A percentile compares a stretch with the other conserved stretches of the same genome.
Conservation (phyloP, 495 filamentous ascomycete genomes). For the Hyaloscypha bicolor region DNA sequence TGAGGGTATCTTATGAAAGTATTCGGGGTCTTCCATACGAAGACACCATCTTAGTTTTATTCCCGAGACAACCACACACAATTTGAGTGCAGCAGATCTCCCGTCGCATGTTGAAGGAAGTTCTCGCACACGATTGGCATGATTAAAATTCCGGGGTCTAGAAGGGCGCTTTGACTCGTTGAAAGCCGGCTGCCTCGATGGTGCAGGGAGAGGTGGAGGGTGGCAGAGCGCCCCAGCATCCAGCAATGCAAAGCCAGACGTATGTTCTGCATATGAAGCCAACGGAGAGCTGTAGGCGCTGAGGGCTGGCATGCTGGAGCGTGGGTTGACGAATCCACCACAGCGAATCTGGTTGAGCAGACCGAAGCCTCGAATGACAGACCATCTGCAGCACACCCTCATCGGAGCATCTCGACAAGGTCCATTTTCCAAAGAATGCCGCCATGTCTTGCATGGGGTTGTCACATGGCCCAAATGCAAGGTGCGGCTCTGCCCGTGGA, state of each 20-base stretch:
- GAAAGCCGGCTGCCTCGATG: background rate
- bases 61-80: slow-evolving; percentile 1
- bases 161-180: background rate
- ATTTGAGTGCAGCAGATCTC: background rate
- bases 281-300: slow-evolving; percentile 9
- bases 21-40: background rate
- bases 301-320: background rate
- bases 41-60: background rate
- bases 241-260: slow-evolving; percentile 8
- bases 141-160: background rate
- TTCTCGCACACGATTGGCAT: background rate
- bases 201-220: background rate
- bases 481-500: slow-evolving; percentile 25
- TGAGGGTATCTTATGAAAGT: background rate
- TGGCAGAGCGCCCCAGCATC: background rate
- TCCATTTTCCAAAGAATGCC: slow-evolving; percentile 2
- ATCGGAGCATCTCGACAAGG: slow-evolving; percentile 4
- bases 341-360: background rate
- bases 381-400: too few species aligned
- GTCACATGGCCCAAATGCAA: slow-evolving; percentile 25
- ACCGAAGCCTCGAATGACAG: background rate
- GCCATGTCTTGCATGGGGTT: slow-evolving; percentile 1
- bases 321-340: background rate
- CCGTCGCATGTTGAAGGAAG: background rate
- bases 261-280: slow-evolving; percentile 12